These are phyloP conservation scores for Phytophthora crassamura DNA, from an alignment of 352 stramenopile genomes.

Conservation along the genomic window DNA sequence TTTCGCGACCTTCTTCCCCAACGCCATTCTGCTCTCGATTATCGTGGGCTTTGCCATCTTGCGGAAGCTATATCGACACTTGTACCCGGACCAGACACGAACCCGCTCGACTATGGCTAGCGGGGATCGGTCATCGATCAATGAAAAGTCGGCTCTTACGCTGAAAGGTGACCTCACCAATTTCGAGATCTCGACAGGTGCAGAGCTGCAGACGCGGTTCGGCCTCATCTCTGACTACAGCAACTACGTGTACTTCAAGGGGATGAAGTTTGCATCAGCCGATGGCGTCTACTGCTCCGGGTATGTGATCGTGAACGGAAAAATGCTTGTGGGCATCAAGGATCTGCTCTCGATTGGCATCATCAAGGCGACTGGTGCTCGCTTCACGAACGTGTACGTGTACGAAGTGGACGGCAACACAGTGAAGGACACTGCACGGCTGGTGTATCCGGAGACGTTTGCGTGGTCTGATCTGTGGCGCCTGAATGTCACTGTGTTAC, in stretches of 20 bases:
- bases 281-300: constrained; percentile 50
- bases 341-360: constrained; percentile 34
- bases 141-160: constrained; percentile 13
- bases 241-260: constrained; percentile 51
- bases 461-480: too few relatives aligned
- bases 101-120: constrained; percentile 11
- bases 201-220: constrained; percentile 33
- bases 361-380: constrained; percentile 36
- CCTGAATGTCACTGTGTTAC: constrained; percentile 29
- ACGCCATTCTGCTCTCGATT: constrained; percentile 27
- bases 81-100: constrained; percentile 27
- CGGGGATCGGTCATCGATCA: constrained; percentile 23
- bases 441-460: constrained; percentile 29
- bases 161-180: constrained; percentile 36
- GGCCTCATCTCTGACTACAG: constrained; percentile 50
- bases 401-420: constrained; percentile 50
- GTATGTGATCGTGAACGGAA: constrained; percentile 51
- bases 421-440: constrained; percentile 37
- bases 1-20: constrained; percentile 23
- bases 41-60: constrained; percentile 28
- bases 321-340: constrained; percentile 38
- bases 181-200: constrained; percentile 43
- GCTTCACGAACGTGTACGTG: constrained; percentile 42
- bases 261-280: constrained; percentile 47
- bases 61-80: constrained; percentile 32